Conservation (phyloP, 768 basidiomycete genomes). For the Mycena belliarum region DNA sequence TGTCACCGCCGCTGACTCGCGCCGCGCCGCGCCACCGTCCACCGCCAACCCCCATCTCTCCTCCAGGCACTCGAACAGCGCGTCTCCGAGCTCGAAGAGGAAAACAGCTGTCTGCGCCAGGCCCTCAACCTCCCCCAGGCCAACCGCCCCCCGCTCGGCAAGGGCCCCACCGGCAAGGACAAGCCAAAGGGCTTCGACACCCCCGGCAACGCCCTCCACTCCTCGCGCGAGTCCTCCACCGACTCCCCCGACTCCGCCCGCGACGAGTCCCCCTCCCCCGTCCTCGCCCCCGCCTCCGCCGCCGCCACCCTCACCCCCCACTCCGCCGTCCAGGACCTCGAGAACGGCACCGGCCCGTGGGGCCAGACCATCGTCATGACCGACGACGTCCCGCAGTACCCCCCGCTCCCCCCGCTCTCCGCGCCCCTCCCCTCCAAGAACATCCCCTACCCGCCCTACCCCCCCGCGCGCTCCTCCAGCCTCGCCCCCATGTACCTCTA, state of each 20-base stretch:
- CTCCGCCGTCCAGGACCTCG: slow-evolving; percentile 45
- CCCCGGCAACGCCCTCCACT: slow-evolving; percentile 36
- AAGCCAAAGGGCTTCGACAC: slow-evolving; percentile 62
- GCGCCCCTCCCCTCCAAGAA: slow-evolving; percentile 46
- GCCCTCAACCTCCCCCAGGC: slow-evolving; percentile 75
- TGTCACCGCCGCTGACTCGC: slow-evolving; percentile 29
- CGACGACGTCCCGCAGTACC: slow-evolving; percentile 40
- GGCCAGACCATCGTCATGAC: slow-evolving; percentile 55
- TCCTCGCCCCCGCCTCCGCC: slow-evolving; percentile 54
- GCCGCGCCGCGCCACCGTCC: no score
- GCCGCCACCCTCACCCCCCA: slow-evolving; percentile 52
- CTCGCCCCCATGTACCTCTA: slow-evolving; percentile 21
- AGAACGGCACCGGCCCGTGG: slow-evolving; percentile 45
- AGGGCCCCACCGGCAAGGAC: slow-evolving; percentile 87
- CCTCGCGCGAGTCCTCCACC: slow-evolving; percentile 46
- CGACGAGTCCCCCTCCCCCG: slow-evolving; percentile 69
- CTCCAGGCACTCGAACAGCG: slow-evolving; percentile 71
- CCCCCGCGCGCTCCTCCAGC: slow-evolving; percentile 15
- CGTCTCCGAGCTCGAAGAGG: slow-evolving; percentile 81
- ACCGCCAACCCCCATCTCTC: slow-evolving; percentile 27
- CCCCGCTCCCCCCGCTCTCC: slow-evolving; percentile 46
- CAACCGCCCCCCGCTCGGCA: slow-evolving; percentile 70
- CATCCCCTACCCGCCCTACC: slow-evolving; percentile 6
- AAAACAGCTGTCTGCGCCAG: slow-evolving; percentile 74
- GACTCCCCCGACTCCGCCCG: slow-evolving; percentile 53